Evolutionary conservation across 2,329 filamentous ascomycete genomes (phyloP).

Genomic region (Allantophomopsis lycopodina): DNA sequence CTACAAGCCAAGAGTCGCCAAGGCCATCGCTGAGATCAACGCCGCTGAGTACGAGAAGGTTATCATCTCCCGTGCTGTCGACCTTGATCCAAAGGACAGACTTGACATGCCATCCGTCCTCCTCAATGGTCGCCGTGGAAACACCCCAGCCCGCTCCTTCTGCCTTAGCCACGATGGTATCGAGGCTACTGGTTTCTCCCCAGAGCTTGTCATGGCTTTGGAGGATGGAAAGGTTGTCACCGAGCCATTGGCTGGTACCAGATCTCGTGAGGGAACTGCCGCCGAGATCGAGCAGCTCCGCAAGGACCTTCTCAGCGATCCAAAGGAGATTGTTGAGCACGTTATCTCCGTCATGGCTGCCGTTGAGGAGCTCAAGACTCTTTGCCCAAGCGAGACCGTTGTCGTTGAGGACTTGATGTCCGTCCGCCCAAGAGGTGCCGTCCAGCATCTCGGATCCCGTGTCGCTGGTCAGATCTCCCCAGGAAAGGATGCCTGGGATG

Average conservation of each 20-base stretch:
- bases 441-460: slow-evolving; percentile 9
- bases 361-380: slow-evolving; percentile 4
- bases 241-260: slow-evolving; percentile 8
- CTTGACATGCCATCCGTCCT: slow-evolving; percentile 5
- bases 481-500: slow-evolving; percentile 8
- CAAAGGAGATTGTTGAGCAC: slow-evolving; percentile 9
- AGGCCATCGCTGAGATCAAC: too few relatives aligned
- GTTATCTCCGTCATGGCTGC: slow-evolving; percentile 7
- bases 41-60: slow-evolving; percentile 3
- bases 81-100: background rate
- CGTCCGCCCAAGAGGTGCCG: slow-evolving; percentile 5
- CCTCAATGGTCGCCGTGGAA: slow-evolving; percentile 4
- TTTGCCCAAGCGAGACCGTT: slow-evolving; percentile 4
- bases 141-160: slow-evolving; percentile 5
- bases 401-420: slow-evolving; percentile 9
- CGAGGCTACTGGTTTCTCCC: slow-evolving; percentile 9
- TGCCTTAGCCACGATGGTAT: slow-evolving; percentile 4
- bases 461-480: slow-evolving; percentile 4
- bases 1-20: too few relatives aligned
- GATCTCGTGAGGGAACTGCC: slow-evolving; percentile 1
- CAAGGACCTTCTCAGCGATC: slow-evolving; percentile 3
- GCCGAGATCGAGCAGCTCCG: slow-evolving; percentile 1
- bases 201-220: slow-evolving; percentile 7
- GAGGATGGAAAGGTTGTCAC: slow-evolving; percentile 6
- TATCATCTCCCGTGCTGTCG: slow-evolving; percentile 3